Evolutionary conservation across 78 protist genomes (phyloP), one percentile per base, ranked within the genome.

Genomic region (Cavenderia fasciculata): DNA sequence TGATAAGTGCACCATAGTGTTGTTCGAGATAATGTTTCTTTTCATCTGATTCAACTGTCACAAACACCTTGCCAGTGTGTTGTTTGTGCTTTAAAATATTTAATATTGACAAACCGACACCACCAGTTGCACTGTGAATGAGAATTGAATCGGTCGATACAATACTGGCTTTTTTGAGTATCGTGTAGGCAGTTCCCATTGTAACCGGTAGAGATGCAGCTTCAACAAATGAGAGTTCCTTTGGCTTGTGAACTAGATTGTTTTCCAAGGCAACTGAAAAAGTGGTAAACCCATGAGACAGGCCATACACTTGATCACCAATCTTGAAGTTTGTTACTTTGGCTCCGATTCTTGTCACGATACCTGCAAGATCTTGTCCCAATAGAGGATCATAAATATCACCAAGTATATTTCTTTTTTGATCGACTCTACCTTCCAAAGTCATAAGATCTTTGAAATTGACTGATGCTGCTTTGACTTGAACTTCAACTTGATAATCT

Each of bases 181-280:
- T 87, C 18, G 57, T 95, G 54, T 44, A 75, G 2, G 92, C 92
- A 7, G 92, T 86, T 40, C 75, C 49, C 34, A 62, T 74, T 12
- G 74, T 74, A 2, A 74, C 92, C 33, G 92, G 74, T n/a, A 74
- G 40, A 6, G 86, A 44, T 0, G 85, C 92, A 27, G 92, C 92
- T 57, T 86, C 75, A 19, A 31, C 21, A 23, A 33, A 63, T 2
- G 62, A 41, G 12, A 82, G 8, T 14, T n/a, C 2, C 16, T 65
- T 43, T 66, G 90, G 90, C 18, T 77, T 77, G 16, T 29, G 7
- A 5, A 77, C 41, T 11, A 77, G 38, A 12, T 62, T 25, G 25
- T 77, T 21, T 12, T 77, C 51, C 46, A 36, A 62, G 0, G 87
- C 62, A 0, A 62, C 31, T 23, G 62, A 72, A 36, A 62, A 74